Evolutionary conservation across 129 eudicot species (phyloP), one percentile per base, ranked within the genome.

Genomic region (Artemisia tridentata): DNA sequence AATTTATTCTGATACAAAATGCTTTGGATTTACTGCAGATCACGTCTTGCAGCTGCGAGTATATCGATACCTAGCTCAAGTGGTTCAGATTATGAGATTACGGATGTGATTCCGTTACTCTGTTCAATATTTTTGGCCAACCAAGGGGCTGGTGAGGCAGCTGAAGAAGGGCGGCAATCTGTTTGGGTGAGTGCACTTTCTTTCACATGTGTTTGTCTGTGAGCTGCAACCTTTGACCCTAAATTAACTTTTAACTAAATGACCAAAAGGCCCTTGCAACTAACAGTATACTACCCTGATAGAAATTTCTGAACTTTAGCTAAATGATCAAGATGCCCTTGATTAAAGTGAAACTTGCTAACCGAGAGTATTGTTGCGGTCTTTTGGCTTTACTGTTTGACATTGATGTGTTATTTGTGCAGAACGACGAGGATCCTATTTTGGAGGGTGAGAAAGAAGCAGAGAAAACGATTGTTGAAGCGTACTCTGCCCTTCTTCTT

Each of bases 371-470:
- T 38, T 38, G 11, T 38, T 38, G 11, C 10, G 45, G 45, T 11
- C 45, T 38, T 38, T 38, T 11, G 45, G 45, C 10, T 8, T 38
- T 38, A 38, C 45, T 38, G 45, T 38, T 14, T 46, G 55, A 66
- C 57, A 18, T 47, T 57, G 63, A 8, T 14, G 67, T 48, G 31
- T 43, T 69, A 21, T 69, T 52, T 69, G 50, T 78, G 74, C 82
- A 93, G 98, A 92, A 87, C 67, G 90, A 76, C 16, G 95, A 85
- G 74, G 96, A 87, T 57, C 84, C 88, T 19, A 68, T 93, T 12
- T 61, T 80, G 77, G 90, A 83, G 76, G 98, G 95, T 51, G 97
- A 87, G 85, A 93, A 89, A 89, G 98, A 93, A 80, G 98, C 98
- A 6, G 98, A 93, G 81, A 89, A 93, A 82, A 89, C 88, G 88